A percentile compares a stretch with the other conserved stretches of the same genome.
These are phyloP conservation scores for Apiotrichum akiyoshidainum DNA, from an alignment of 1,284 basidiomycete species.

Conservation along the genomic window DNA sequence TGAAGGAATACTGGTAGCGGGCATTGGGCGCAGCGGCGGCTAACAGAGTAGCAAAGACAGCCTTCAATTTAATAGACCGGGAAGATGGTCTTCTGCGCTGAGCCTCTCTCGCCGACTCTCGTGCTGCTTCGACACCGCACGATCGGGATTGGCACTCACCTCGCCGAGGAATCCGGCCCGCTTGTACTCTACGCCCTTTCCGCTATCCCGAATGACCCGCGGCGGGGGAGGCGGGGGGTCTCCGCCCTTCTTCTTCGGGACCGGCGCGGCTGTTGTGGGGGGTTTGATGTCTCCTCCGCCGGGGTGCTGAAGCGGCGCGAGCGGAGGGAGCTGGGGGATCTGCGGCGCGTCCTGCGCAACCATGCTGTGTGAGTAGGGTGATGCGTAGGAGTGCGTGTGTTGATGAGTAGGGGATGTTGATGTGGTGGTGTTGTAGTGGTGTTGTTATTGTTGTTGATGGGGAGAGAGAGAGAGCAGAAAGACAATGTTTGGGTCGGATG, in stretches of 20 bases:
- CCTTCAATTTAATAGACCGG: too few species aligned
- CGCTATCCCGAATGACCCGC: slow-evolving; percentile 67
- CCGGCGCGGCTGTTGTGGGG: neutral
- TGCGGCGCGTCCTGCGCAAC: neutral
- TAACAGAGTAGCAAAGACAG: neutral
- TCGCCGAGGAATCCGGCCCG: slow-evolving; percentile 81
- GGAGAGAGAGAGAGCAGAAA: neutral
- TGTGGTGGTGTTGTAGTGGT: neutral
- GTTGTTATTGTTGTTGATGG: too few species aligned
- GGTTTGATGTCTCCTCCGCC: neutral
- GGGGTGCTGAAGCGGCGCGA: neutral
- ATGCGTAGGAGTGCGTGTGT: neutral
- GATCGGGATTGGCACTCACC: slow-evolving; percentile 54
- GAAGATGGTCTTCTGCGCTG: too few species aligned
- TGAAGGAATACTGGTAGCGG: neutral
- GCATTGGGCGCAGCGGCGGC: too few species aligned
- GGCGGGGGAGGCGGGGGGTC: slow-evolving; percentile 81
- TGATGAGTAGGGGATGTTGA: neutral
- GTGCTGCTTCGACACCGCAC: neutral
- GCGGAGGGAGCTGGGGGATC: neutral
- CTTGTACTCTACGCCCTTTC: slow-evolving; percentile 59
- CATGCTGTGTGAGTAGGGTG: neutral
- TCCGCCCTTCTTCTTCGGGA: slow-evolving; percentile 30
- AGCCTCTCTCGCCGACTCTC: neutral
- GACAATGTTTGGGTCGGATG: neutral